These are phyloP conservation scores for Apiospora koreana DNA, from an alignment of 2,329 filamentous ascomycete species.

Conservation along the genomic window DNA sequence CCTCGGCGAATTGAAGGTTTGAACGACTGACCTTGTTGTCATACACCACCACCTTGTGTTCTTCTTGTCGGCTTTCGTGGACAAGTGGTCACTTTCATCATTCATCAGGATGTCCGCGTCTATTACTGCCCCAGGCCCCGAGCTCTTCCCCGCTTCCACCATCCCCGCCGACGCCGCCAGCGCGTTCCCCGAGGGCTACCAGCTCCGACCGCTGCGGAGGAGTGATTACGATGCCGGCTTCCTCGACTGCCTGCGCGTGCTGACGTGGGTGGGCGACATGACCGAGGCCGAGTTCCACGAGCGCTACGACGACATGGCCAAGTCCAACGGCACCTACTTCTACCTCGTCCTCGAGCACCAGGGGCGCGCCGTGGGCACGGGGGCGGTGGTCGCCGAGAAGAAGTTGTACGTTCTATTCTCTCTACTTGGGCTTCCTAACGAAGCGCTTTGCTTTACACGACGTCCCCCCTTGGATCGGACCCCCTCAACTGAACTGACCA, in stretches of 20 bases:
- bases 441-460: constrained; percentile 50
- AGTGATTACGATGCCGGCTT: constrained; percentile 71
- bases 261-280: constrained; percentile 77
- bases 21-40: background rate
- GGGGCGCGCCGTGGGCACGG: constrained; percentile 69
- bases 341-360: constrained; percentile 69
- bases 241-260: constrained; percentile 72
- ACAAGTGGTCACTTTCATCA: too few relatives aligned
- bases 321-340: constrained; percentile 59
- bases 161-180: constrained; percentile 64
- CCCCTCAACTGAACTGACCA: too few relatives aligned
- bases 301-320: constrained; percentile 62
- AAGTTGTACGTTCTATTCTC: constrained; percentile 61
- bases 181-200: constrained; percentile 68
- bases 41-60: background rate
- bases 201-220: constrained; percentile 68
- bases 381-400: constrained; percentile 74
- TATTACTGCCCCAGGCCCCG: background rate
- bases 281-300: constrained; percentile 46
- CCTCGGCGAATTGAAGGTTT: background rate
- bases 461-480: background rate
- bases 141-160: constrained; percentile 65
- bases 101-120: background rate
- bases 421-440: constrained; percentile 11
- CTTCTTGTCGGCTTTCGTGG: too few relatives aligned